Evolutionary conservation across 768 basidiomycete genomes (phyloP), one percentile per base, ranked within the genome.

Genomic region (Pleurotus ostreatus): DNA sequence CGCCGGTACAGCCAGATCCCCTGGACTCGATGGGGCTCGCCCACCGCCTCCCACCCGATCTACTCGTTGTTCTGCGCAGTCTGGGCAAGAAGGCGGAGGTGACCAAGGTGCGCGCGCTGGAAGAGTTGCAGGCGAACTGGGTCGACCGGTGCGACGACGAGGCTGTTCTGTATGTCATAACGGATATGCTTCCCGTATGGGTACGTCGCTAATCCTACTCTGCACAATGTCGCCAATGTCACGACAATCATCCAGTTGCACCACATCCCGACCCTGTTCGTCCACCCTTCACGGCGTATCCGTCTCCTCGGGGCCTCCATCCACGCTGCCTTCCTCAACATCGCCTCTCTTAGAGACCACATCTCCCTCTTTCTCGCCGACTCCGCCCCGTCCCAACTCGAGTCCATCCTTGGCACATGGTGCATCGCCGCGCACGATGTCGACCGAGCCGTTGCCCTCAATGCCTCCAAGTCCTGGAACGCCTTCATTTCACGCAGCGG

Each of bases 11-110:
- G 49, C 89, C 83, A 18, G 94, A 98, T 76, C 95, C 95, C 1
- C 75, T 98, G 39, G 94, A 97, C 63, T 83, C 86, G 1, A 82
- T 85, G 2, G 94, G 93, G 0, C 77, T 96, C 4, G 87, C 83
- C 2, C 83, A 83, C 63, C 72, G 74, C 11, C 70, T 97, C 3
- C 91, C 92, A 0, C 81, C 94, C 1, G 92, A 94, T 23, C 75
- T 98, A 18, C 77, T 94, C 5, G 83, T 98, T 46, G 80, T 94
- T 2, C 77, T 98, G 53, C 74, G 93, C 48, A 80, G 82, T 60
- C 75, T 98, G 51, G 85, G 82, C 23, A 98, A 98, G 81, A 96
- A 96, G 74, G 93, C 95, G 56, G 79, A 81, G 23, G 79, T 92
- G 25, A 98, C 96, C 1, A 89, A 91, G 69, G 71, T 79, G 18